Evolutionary conservation across 176 grass and related monocot species (phyloP), one percentile per base, ranked within the genome.

Genomic region (Paspalum notatum): DNA sequence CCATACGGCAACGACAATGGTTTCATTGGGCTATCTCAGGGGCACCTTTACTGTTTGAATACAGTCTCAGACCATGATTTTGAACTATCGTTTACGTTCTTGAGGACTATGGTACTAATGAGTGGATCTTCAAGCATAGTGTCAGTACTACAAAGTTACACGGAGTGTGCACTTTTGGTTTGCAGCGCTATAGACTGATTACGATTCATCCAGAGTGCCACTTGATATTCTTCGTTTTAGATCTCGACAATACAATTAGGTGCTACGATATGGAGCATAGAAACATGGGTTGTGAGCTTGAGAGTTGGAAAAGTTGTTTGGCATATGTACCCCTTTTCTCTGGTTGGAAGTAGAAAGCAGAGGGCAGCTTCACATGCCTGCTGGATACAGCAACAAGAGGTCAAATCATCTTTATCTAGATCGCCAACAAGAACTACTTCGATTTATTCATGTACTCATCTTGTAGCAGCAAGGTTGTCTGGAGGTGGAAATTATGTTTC

Each of bases 121-220:
- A 79, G 27, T 79, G 76, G 76, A n/a, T 40, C 25, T 40, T 42
- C 16, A 79, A 79, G 46, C 76, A 79, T 14, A 24, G 60, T 37
- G 43, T 69, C n/a, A 46, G 0, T 2, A 22, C 12, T 25, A 24
- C 21, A 6, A 3, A 46, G 12, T 48, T 69, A 42, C 12, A 22
- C 0, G 65, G 65, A 45, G 21, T 0, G 18, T 1, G 0, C 1
- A 21, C 0, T 0, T 44, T 44, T 67, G 40, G 1, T 44, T 1
- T 43, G 8, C 64, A 21, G 18, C 5, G 16, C 12, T 42, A 66
- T 41, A 20, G 6, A 8, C 2, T 47, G 12, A 69, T 47, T 0
- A 10, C 66, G 12, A 25, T 69, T 26, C 66, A 69, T 47, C 66
- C 12, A 0, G 66, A 69, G 9, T 26, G 66, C 43, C 20, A 16